Evolutionary conservation across 2,329 filamentous ascomycete species (phyloP).

Genomic region (Laburnicola sp.): DNA sequence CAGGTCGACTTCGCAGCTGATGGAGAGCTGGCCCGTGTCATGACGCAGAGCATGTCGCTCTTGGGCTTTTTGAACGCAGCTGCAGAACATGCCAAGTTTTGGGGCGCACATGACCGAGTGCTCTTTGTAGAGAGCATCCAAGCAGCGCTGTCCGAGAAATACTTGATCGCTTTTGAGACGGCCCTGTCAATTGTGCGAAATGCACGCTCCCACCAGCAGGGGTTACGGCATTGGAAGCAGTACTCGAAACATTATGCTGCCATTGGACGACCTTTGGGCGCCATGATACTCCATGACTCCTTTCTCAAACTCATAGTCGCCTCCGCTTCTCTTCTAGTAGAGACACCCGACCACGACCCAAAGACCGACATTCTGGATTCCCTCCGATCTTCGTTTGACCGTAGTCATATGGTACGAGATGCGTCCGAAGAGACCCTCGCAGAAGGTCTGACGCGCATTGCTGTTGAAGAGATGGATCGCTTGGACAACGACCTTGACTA

Average conservation of each 20-base stretch:
- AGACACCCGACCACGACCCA: constrained; percentile 62
- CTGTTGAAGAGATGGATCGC: constrained; percentile 79
- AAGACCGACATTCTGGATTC: constrained; percentile 72
- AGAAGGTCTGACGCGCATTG: constrained; percentile 68
- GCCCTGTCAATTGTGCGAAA: constrained; percentile 90
- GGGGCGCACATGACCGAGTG: constrained; percentile 74
- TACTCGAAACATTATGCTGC: constrained; percentile 81
- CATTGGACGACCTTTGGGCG: constrained; percentile 78
- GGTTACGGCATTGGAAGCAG: constrained; percentile 82
- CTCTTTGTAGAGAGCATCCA: constrained; percentile 72
- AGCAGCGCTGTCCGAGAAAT: constrained; percentile 77
- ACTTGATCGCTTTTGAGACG: constrained; percentile 83
- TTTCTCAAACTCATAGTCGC: constrained; percentile 85
- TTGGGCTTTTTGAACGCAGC: constrained; percentile 86
- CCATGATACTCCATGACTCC: constrained; percentile 86
- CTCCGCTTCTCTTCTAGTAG: constrained; percentile 72
- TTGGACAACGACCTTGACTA: constrained; percentile 91
- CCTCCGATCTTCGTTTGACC: constrained; percentile 48
- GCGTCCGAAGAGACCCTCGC: constrained; percentile 44
- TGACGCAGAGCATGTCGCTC: constrained; percentile 81
- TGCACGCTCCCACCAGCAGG: constrained; percentile 65
- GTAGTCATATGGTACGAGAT: constrained; percentile 18
- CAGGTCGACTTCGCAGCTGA: constrained; percentile 54
- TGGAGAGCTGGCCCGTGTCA: constrained; percentile 63
- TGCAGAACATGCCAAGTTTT: constrained; percentile 77